Evolutionary conservation across 768 basidiomycete species (phyloP).

Genomic region (Termitomyces sp.): DNA sequence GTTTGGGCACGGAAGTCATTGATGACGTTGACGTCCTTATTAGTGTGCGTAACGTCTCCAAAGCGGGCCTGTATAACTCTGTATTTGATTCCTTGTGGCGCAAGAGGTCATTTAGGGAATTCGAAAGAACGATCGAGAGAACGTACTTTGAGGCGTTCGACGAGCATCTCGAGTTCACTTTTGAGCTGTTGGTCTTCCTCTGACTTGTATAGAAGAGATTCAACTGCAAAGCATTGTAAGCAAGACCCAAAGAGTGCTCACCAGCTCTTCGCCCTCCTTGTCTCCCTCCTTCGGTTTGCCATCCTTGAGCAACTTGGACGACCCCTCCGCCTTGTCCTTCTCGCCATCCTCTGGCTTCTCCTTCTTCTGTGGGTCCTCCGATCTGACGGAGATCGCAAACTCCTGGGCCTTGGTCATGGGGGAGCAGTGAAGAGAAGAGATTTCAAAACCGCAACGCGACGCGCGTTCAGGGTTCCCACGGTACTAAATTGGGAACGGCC

Average conservation of each 20-base stretch:
- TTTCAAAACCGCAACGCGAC: slow-evolving; percentile 35
- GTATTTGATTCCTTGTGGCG: slow-evolving; percentile 75
- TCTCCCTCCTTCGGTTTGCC: slow-evolving; percentile 37
- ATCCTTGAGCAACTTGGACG: slow-evolving; percentile 51
- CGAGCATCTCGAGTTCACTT: slow-evolving; percentile 93
- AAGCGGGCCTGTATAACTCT: slow-evolving; percentile 78
- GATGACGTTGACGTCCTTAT: slow-evolving; percentile 96
- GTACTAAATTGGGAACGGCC: slow-evolving; percentile 1
- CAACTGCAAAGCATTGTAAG: not conserved
- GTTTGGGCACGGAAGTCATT: slow-evolving; percentile 99
- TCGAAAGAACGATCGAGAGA: not conserved
- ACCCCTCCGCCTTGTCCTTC: slow-evolving; percentile 48
- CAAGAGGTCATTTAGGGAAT: not conserved
- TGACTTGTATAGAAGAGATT: slow-evolving; percentile 43
- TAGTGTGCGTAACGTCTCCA: slow-evolving; percentile 89
- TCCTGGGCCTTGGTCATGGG: slow-evolving; percentile 56
- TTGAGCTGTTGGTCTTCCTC: slow-evolving; percentile 95
- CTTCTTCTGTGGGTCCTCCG: slow-evolving; percentile 76
- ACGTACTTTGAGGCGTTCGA: slow-evolving; percentile 85
- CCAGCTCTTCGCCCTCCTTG: slow-evolving; percentile 68
- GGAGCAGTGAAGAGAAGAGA: not conserved
- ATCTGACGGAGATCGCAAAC: slow-evolving; percentile 55
- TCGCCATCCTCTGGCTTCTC: slow-evolving; percentile 32
- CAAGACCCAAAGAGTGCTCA: slow-evolving; percentile 33
- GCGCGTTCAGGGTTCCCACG: slow-evolving; percentile 42